These are phyloP conservation scores for Aspergillus niger DNA, from an alignment of 2,329 filamentous ascomycete species.

Conservation along the genomic window DNA sequence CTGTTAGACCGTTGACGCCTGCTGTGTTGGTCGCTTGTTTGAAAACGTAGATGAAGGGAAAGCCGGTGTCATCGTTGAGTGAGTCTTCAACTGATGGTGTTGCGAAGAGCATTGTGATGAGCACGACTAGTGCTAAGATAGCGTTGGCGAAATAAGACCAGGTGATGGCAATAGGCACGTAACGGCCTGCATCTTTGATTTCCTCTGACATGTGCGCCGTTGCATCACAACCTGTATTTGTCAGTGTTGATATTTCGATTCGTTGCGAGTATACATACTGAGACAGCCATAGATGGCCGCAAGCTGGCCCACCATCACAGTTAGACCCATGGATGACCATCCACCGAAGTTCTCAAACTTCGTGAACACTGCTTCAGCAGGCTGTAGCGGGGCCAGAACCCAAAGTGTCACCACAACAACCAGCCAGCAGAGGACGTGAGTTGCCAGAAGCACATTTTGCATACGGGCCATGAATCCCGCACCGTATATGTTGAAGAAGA, in stretches of 20 bases:
- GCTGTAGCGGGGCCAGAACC: slow-evolving; percentile 35
- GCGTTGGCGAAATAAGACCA: slow-evolving; percentile 51
- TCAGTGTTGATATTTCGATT: background rate
- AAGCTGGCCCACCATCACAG: slow-evolving; percentile 44
- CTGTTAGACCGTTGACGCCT: slow-evolving; percentile 26
- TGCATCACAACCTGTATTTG: slow-evolving; percentile 25
- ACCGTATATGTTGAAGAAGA: slow-evolving; percentile 44
- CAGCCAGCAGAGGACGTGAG: slow-evolving; percentile 43
- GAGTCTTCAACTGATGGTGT: slow-evolving; percentile 36
- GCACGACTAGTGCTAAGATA: slow-evolving; percentile 45
- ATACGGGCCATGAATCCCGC: slow-evolving; percentile 37
- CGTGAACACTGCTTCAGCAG: slow-evolving; percentile 36
- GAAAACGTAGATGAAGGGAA: slow-evolving; percentile 54
- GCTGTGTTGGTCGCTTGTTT: slow-evolving; percentile 25
- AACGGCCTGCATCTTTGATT: slow-evolving; percentile 48
- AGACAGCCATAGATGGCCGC: slow-evolving; percentile 34
- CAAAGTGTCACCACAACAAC: slow-evolving; percentile 34
- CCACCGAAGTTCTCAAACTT: slow-evolving; percentile 42
- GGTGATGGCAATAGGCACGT: slow-evolving; percentile 50
- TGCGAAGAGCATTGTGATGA: slow-evolving; percentile 49
- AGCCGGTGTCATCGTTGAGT: slow-evolving; percentile 45
- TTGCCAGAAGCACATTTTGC: slow-evolving; percentile 42
- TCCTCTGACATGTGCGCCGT: slow-evolving; percentile 50
- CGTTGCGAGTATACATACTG: slow-evolving; percentile 11
- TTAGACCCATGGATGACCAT: slow-evolving; percentile 40